Conservation (phyloP, 805 yeast species). For the Nakazawaea ambrosiae region DNA sequence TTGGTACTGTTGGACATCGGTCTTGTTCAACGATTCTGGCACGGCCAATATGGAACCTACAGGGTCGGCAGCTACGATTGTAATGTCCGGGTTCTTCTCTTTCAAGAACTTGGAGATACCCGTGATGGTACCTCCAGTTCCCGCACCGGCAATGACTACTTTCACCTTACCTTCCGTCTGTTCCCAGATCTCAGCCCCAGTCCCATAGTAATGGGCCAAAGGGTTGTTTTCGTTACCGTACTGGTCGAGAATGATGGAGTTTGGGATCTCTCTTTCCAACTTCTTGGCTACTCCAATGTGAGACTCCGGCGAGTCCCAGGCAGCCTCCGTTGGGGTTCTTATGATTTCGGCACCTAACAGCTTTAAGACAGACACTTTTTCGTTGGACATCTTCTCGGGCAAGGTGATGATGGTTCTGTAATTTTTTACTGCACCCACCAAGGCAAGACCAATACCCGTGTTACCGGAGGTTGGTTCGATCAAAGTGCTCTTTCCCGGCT, state of each 20-base stretch:
- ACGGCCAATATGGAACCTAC: slow-evolving; percentile 77
- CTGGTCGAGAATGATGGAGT: slow-evolving; percentile 79
- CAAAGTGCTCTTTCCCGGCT: slow-evolving; percentile 70
- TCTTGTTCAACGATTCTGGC: slow-evolving; percentile 63
- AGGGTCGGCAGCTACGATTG: slow-evolving; percentile 79
- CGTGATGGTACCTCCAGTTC: slow-evolving; percentile 88
- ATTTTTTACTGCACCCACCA: slow-evolving; percentile 82
- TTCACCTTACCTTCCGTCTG: slow-evolving; percentile 67
- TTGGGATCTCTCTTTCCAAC: slow-evolving; percentile 76
- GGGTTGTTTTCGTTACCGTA: slow-evolving; percentile 77
- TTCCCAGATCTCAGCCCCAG: slow-evolving; percentile 81
- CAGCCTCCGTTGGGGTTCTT: slow-evolving; percentile 88
- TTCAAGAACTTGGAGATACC: slow-evolving; percentile 77
- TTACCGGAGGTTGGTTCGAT: slow-evolving; percentile 91
- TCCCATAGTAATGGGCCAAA: slow-evolving; percentile 74
- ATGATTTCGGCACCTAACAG: slow-evolving; percentile 89
- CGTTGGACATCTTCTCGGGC: slow-evolving; percentile 91
- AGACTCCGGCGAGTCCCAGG: slow-evolving; percentile 88
- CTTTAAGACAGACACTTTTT: slow-evolving; percentile 79
- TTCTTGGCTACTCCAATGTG: slow-evolving; percentile 84
- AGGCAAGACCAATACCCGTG: slow-evolving; percentile 86
- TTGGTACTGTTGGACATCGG: slow-evolving; percentile 50
- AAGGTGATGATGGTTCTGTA: slow-evolving; percentile 81
- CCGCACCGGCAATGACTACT: slow-evolving; percentile 85
- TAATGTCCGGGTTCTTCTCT: slow-evolving; percentile 55